Conservation (phyloP, 2,329 filamentous ascomycete genomes). For the Ceratocystis cubensis region DNA sequence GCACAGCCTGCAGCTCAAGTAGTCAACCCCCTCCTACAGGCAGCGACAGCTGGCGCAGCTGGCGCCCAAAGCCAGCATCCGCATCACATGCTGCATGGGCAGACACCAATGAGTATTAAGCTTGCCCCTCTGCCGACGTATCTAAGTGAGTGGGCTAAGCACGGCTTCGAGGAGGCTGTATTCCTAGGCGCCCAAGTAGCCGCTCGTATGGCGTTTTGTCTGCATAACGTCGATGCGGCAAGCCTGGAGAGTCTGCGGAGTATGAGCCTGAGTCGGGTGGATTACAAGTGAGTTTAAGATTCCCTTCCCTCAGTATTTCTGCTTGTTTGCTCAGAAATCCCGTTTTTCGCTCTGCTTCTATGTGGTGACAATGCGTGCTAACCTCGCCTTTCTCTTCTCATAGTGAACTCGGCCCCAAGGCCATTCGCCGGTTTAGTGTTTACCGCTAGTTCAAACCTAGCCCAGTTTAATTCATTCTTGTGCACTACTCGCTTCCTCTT, state of each 20-base stretch:
- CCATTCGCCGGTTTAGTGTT: conserved; percentile 42
- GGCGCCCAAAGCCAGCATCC: conserved; percentile 30
- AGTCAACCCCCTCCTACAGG: conserved; percentile 84
- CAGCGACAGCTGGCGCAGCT: conserved; percentile 64
- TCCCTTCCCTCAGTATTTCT: neutral
- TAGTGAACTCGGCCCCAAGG: conserved; percentile 44
- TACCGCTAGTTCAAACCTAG: conserved; percentile 29
- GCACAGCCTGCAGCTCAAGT: conserved; percentile 37
- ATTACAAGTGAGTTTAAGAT: conserved; percentile 43
- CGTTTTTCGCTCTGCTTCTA: too few species aligned
- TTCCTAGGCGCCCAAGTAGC: conserved; percentile 84
- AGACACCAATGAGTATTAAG: conserved; percentile 77
- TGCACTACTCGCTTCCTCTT: too few species aligned
- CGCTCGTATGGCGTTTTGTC: conserved; percentile 48
- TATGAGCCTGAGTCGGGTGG: conserved; percentile 46
- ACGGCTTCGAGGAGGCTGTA: conserved; percentile 63
- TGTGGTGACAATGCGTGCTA: too few species aligned
- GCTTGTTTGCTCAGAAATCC: neutral
- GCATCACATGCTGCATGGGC: conserved; percentile 44
- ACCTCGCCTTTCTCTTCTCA: conserved; percentile 3
- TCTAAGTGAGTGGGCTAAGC: conserved; percentile 81
- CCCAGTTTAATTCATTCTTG: neutral
- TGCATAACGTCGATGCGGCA: conserved; percentile 45
- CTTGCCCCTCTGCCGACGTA: conserved; percentile 67
- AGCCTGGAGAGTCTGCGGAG: conserved; percentile 40